Conservation (phyloP, 306 rosid species). For the Begonia peltatifolia region DNA sequence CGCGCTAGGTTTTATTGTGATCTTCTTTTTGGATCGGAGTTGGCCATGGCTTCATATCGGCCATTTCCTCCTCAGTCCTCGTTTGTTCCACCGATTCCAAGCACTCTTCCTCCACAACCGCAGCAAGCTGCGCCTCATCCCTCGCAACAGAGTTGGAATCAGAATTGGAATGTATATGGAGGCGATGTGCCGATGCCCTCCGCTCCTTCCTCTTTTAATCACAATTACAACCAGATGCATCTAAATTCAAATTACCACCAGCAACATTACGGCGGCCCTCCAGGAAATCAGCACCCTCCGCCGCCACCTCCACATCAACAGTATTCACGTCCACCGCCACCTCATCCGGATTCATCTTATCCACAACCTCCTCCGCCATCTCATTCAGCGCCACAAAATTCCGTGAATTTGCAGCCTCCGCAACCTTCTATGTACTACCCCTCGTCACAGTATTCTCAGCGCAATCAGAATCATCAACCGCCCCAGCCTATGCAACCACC, state of each 20-base stretch:
- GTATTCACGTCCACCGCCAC: constrained; percentile 41
- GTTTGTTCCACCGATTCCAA: constrained; percentile 39
- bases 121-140: constrained; percentile 15
- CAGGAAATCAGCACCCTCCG: constrained; percentile 43
- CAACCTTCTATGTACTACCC: constrained; percentile 49
- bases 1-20: not conserved
- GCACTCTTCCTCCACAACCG: constrained; percentile 32
- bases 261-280: constrained; percentile 32
- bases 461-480: constrained; percentile 26
- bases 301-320: constrained; percentile 52
- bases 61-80: constrained; percentile 87
- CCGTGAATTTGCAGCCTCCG: constrained; percentile 19
- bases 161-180: constrained; percentile 34
- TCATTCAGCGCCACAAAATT: constrained; percentile 17
- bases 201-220: constrained; percentile 40
- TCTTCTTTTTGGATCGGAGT: constrained; percentile 4
- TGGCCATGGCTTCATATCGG: constrained; percentile 76
- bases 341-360: constrained; percentile 52
- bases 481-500: constrained; percentile 38
- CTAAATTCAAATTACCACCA: constrained; percentile 41
- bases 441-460: constrained; percentile 42
- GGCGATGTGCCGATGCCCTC: constrained; percentile 25
- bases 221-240: constrained; percentile 32
- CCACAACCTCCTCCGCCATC: constrained; percentile 72
- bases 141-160: constrained; percentile 40